Conservation (phyloP, 2,329 filamentous ascomycete species). For the Pseudogymnoascus sp. region DNA sequence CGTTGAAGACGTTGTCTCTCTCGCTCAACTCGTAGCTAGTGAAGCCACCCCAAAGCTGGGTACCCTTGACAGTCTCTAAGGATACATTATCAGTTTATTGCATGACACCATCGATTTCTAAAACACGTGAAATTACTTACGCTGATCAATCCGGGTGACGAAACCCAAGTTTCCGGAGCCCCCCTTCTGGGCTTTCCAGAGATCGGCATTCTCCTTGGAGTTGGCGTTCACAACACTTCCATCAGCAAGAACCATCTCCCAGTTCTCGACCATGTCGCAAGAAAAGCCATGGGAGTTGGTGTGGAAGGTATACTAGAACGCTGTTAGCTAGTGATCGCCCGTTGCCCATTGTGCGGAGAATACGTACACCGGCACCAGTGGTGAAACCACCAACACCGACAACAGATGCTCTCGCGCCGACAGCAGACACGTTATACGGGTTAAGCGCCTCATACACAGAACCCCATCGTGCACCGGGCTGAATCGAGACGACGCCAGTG, state of each 20-base stretch:
- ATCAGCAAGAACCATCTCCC: conserved; percentile 45
- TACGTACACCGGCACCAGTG: conserved; percentile 30
- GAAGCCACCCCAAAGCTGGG: conserved; percentile 16
- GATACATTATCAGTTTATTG: conserved; percentile 12
- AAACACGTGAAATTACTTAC: background rate
- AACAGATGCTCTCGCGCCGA: conserved; percentile 30
- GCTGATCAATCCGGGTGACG: conserved; percentile 31
- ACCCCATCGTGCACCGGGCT: conserved; percentile 32
- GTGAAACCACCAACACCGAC: conserved; percentile 35
- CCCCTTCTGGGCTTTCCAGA: conserved; percentile 47
- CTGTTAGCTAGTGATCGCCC: conserved; percentile 19
- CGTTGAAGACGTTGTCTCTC: conserved; percentile 15
- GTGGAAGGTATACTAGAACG: conserved; percentile 30
- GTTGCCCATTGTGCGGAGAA: conserved; percentile 6
- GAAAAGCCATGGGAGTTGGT: conserved; percentile 39
- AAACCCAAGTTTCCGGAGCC: conserved; percentile 50
- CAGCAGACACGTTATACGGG: conserved; percentile 25
- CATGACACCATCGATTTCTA: conserved; percentile 8
- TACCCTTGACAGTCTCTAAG: conserved; percentile 12
- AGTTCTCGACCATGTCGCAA: conserved; percentile 41
- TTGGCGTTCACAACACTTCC: conserved; percentile 42
- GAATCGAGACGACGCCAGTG: conserved; percentile 27
- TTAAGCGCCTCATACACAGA: conserved; percentile 32
- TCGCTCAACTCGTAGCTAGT: conserved; percentile 16
- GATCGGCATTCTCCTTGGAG: conserved; percentile 35